Evolutionary conservation across 306 rosid genomes (phyloP).

Genomic region (Myrica gale): DNA sequence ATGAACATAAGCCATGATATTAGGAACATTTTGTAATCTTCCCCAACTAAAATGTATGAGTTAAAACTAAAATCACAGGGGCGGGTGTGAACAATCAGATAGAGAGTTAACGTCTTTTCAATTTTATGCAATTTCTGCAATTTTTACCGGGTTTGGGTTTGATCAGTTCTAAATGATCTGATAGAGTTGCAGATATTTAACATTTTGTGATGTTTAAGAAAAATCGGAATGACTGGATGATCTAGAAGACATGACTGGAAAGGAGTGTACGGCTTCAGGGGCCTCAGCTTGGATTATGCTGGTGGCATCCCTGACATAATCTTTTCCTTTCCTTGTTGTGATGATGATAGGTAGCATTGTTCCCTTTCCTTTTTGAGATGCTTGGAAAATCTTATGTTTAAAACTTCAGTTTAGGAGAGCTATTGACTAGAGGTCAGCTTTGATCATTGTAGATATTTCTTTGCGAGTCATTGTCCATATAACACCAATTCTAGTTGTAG

Average conservation of each 20-base stretch:
- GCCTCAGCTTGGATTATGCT: not conserved
- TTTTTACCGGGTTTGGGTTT: not conserved
- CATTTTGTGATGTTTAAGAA: not conserved
- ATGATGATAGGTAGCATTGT: too few relatives aligned
- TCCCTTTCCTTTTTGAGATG: not conserved
- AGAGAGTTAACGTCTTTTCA: not conserved
- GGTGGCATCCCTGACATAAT: not conserved
- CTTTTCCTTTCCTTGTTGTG: too few relatives aligned
- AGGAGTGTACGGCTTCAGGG: not conserved
- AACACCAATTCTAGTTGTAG: not conserved
- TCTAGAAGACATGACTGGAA: not conserved
- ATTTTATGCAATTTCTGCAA: not conserved
- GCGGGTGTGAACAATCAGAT: not conserved
- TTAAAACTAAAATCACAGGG: too few relatives aligned
- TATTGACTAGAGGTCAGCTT: conserved; percentile 7
- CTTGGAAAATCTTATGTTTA: not conserved
- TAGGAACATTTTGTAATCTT: not conserved
- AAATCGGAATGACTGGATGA: not conserved
- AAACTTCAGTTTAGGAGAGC: not conserved
- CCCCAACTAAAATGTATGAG: too few relatives aligned
- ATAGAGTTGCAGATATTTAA: not conserved
- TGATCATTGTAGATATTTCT: conserved; percentile 1
- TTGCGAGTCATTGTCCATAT: not conserved
- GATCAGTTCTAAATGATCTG: not conserved
- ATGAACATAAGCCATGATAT: not conserved